phyloP scores from a whole-genome alignment of 176 grass and related monocot genomes.

The Phragmites australis region DNA sequence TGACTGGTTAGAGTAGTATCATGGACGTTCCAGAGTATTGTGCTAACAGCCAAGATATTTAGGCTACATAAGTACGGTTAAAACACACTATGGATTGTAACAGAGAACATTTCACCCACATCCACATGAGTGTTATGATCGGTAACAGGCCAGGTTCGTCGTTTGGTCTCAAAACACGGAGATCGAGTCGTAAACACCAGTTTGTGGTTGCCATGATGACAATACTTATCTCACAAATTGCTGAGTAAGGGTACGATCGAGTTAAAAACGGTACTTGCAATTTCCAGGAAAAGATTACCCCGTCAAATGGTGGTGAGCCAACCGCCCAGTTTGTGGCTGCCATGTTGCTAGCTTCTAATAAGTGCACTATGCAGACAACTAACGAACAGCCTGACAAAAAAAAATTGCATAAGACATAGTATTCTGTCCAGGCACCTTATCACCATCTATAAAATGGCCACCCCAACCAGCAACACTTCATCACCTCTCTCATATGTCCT shows the following conservation, averaged over 20 bases:
- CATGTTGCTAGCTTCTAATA: neutral
- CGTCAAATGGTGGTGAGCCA: neutral
- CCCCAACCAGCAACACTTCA: neutral
- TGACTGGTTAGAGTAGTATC: too few relatives aligned
- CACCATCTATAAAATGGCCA: neutral
- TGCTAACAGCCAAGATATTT: too few relatives aligned
- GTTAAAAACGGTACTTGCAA: neutral
- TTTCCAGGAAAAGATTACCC: neutral
- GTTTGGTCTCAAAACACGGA: neutral
- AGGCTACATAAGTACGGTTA: too few relatives aligned
- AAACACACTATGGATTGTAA: neutral
- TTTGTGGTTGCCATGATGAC: neutral
- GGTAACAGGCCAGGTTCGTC: too few relatives aligned
- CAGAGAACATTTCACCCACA: too few relatives aligned
- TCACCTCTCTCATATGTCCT: neutral
- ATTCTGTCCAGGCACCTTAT: neutral
- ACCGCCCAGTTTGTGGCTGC: neutral
- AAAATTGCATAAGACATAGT: neutral
- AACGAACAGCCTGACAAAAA: too few relatives aligned
- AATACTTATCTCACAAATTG: neutral
- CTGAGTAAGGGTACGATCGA: neutral
- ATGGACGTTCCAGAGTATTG: too few relatives aligned
- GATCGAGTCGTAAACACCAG: neutral
- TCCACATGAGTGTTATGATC: too few relatives aligned
- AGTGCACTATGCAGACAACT: neutral